Percentiles rank a stretch among this genome's conserved stretches.
These are phyloP conservation scores for Amphibolis antarctica DNA, from an alignment of 106 monocot species.

Conservation along the genomic window DNA sequence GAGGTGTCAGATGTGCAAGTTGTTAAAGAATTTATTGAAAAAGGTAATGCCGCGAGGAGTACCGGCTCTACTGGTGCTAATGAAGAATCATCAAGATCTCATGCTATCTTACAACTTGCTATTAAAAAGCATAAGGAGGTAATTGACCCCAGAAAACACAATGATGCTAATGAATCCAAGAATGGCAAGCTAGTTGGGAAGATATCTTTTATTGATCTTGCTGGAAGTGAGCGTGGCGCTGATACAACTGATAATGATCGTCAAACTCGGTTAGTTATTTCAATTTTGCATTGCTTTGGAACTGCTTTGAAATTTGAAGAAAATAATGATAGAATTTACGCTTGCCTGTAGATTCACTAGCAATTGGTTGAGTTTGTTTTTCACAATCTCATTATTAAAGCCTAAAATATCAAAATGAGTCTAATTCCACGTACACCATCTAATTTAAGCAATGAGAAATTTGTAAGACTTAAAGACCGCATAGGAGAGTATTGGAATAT, in stretches of 20 bases:
- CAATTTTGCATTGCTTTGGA: not conserved
- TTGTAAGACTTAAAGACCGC: no score
- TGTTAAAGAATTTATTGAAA: slow-evolving; percentile 91
- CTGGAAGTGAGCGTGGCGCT: slow-evolving; percentile 97
- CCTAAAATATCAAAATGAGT: no score
- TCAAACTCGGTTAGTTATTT: slow-evolving; percentile 64
- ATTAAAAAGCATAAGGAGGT: slow-evolving; percentile 69
- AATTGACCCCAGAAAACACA: slow-evolving; percentile 35
- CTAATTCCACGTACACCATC: no score
- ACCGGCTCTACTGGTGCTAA: slow-evolving; percentile 98
- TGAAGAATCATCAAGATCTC: slow-evolving; percentile 94
- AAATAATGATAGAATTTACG: no score
- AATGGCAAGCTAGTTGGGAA: slow-evolving; percentile 67
- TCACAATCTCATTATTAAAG: no score
- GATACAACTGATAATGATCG: slow-evolving; percentile 97
- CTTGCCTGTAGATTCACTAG: no score
- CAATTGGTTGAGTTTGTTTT: no score
- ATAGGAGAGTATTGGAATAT: no score
- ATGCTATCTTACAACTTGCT: slow-evolving; percentile 83
- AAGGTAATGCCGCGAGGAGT: slow-evolving; percentile 78
- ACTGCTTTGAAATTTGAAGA: no score
- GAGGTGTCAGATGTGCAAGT: slow-evolving; percentile 90
- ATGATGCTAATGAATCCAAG: slow-evolving; percentile 37
- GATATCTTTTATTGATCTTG: slow-evolving; percentile 97
- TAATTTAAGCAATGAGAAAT: no score